Evolutionary conservation across 257 asterid species (phyloP).

Genomic region (Primulina huaijiensis): DNA sequence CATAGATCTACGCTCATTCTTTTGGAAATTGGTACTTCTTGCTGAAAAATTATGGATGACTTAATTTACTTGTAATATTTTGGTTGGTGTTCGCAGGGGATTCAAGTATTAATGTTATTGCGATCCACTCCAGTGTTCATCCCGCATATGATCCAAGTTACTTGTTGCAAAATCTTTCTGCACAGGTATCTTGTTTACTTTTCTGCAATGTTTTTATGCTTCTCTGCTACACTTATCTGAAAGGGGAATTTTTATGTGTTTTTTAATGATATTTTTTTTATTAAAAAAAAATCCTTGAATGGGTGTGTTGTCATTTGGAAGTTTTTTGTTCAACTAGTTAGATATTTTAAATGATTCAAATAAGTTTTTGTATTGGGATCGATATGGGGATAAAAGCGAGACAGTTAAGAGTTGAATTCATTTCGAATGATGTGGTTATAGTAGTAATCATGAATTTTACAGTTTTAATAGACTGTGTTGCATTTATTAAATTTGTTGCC

Average conservation of each 20-base stretch:
- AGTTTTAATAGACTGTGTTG: no score
- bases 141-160: conserved; percentile 76
- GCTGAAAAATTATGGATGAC: neutral
- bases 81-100: conserved; percentile 52
- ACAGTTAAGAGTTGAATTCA: neutral
- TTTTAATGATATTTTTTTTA: no score
- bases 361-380: neutral
- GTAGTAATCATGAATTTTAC: no score
- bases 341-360: neutral
- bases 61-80: conserved; percentile 22
- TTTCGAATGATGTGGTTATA: neutral
- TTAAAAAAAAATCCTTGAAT: neutral
- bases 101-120: conserved; percentile 57
- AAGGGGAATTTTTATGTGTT: neutral
- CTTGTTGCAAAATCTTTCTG: conserved; percentile 82
- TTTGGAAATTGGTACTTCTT: neutral
- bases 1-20: neutral
- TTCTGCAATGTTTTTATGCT: conserved; percentile 2
- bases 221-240: neutral
- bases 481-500: no score
- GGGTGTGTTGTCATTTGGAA: neutral
- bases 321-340: no score
- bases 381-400: neutral
- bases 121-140: conserved; percentile 86
- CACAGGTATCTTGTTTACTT: conserved; percentile 56